A percentile compares a stretch with the other conserved stretches of the same genome.
phyloP scores from a whole-genome alignment of 257 asterid species.

The Linderniella brevidens region DNA sequence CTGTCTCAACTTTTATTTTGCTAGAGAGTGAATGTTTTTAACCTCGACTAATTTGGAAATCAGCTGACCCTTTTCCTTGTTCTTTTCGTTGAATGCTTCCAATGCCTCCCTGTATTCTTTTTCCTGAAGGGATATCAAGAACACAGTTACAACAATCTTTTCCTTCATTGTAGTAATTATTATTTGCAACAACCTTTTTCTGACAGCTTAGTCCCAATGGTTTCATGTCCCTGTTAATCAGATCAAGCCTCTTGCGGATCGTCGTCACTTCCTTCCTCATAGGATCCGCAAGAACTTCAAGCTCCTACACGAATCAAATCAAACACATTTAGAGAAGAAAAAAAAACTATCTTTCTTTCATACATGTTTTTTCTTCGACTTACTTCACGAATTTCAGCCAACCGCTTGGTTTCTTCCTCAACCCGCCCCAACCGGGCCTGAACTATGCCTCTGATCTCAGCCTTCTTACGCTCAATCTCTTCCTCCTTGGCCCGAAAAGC shows the following conservation, averaged over 20 bases:
- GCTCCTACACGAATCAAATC: constrained; percentile 44
- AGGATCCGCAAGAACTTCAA: constrained; percentile 69
- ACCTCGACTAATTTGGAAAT: constrained; percentile 71
- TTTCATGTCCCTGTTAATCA: constrained; percentile 47
- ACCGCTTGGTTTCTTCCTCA: constrained; percentile 61
- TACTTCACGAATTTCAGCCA: constrained; percentile 77
- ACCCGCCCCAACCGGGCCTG: constrained; percentile 73
- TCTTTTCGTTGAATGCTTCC: constrained; percentile 67
- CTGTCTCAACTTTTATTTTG: neutral
- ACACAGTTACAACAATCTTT: too few relatives aligned
- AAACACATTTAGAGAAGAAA: too few relatives aligned
- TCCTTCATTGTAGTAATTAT: neutral
- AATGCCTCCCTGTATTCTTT: constrained; percentile 70
- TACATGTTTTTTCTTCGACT: neutral
- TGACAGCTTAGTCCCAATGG: constrained; percentile 55
- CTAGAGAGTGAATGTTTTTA: constrained; percentile 1
- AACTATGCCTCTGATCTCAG: constrained; percentile 42
- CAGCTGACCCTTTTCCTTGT: constrained; percentile 63
- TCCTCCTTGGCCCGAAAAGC: constrained; percentile 69
- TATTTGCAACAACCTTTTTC: constrained; percentile 36
- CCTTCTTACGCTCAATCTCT: constrained; percentile 68
- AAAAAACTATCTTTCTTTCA: too few relatives aligned
- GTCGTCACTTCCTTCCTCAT: constrained; percentile 55
- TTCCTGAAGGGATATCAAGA: constrained; percentile 26
- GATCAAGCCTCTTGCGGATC: constrained; percentile 53